Base-by-base conservation (phyloP, 1,284 basidiomycete species). In the Cryptococcus amylolentus region DNA sequence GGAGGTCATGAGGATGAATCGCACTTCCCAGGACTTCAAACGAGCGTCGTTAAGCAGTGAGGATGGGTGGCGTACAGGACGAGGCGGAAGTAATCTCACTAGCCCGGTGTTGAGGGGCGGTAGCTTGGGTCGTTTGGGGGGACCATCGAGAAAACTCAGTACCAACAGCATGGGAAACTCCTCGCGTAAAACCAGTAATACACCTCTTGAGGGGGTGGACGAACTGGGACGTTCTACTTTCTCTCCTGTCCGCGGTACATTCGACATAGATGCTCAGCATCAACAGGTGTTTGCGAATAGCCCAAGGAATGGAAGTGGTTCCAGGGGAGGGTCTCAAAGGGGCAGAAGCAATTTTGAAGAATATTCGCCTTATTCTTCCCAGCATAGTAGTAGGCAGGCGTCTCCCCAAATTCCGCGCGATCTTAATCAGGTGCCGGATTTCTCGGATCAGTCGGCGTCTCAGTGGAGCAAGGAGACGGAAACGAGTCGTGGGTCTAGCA, bases 1-100 rank as follows among this genome's bases (percentile, higher is more conserved):
- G 41, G 58, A 60, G 49, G 49, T 60, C 16, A 48, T 42, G 38
- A 57, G 63, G 12, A 31, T 66, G 20, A 45, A 48, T 1, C 44
- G 56, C 18, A 50, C 52, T 40, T 69, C 67, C 14, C 53, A 55
- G 16, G 58, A 67, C 10, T 45, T 60, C 31, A 47, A 54, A 18
- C 23, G 49, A 14, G 52, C 49, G n/a, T 52, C 51, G 26, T 28
- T 51, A 7, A 38, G 18, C 39, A 38, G 49, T 10, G 26, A 44
- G 10, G 42, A 26, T n/a, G 42, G 31, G 31, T 35, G 31, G 31
- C 31, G 31, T 35, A 10, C 31, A 10, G 31, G 31, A 8, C 31
- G 42, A 2, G 53, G 56, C 48, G 49, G 56, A 38, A 8, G 35
- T 39, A 20, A 52, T 39, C 31, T 41, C 35, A 20, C 39, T 27